phyloP scores from a whole-genome alignment of 2,329 filamentous ascomycete genomes.

The Fusarium foetens region DNA sequence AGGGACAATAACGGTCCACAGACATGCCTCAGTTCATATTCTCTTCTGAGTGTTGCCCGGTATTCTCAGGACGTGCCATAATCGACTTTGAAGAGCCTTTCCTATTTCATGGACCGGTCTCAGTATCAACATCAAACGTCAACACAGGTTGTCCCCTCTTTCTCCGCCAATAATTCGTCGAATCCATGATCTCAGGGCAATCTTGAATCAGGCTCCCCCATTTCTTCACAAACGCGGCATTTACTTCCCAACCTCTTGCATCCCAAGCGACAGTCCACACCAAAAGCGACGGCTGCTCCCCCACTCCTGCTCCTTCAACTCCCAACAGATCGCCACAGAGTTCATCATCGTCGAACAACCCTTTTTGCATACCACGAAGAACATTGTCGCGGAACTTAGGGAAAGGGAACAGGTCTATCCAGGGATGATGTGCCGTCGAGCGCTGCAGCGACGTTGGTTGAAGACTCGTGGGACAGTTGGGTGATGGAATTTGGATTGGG shows the following conservation, averaged over 20 bases:
- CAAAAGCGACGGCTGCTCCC: background rate
- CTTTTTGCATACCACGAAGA: background rate
- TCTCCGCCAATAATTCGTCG: background rate
- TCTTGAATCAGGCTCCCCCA: background rate
- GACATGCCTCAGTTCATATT: background rate
- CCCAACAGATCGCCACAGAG: background rate
- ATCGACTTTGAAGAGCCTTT: accelerated
- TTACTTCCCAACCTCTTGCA: background rate
- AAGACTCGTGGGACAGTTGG: background rate
- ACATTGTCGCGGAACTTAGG: background rate
- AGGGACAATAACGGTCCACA: accelerated
- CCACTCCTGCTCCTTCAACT: background rate
- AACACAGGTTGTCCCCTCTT: background rate
- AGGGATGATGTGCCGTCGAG: background rate
- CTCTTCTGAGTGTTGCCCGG: accelerated
- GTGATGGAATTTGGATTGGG: background rate
- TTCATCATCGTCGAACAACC: background rate
- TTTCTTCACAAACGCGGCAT: background rate
- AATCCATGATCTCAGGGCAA: background rate
- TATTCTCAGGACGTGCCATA: accelerated
- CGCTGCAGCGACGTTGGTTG: background rate
- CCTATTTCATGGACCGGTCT: background rate
- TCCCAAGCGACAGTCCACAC: background rate
- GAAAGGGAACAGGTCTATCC: background rate
- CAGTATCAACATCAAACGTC: background rate